Evolutionary conservation across 345 rosid species (phyloP).

Genomic region (Euphorbia tirucalli): DNA sequence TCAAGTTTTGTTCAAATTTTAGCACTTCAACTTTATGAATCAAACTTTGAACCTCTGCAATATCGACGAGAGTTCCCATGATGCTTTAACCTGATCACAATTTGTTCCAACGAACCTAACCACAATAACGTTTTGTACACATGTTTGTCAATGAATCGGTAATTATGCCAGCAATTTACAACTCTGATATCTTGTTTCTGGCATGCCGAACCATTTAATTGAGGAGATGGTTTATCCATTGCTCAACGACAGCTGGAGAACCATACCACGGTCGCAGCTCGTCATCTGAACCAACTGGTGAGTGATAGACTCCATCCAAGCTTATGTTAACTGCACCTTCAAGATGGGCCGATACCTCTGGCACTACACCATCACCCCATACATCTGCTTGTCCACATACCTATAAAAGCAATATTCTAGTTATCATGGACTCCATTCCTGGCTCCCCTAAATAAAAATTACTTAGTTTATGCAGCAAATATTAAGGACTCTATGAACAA

Average conservation of each 20-base stretch:
- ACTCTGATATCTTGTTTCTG: not conserved
- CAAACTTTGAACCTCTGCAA: no score
- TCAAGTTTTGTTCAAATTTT: no score
- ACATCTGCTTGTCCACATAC: slow-evolving; percentile 88
- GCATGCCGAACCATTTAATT: slow-evolving; percentile 22
- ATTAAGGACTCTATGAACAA: not conserved
- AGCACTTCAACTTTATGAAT: no score
- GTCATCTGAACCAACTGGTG: slow-evolving; percentile 88
- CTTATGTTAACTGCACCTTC: slow-evolving; percentile 78
- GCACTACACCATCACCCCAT: slow-evolving; percentile 98
- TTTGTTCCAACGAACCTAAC: no score
- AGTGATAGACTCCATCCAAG: slow-evolving; percentile 81
- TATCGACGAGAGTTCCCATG: not conserved
- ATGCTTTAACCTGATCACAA: not conserved
- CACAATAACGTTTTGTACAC: no score
- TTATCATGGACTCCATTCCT: not conserved
- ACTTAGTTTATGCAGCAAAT: not conserved
- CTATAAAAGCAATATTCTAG: slow-evolving; percentile 20
- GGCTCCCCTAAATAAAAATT: not conserved
- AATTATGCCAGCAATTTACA: not conserved
- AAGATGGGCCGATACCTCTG: slow-evolving; percentile 77
- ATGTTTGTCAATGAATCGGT: not conserved
- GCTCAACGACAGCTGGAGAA: slow-evolving; percentile 58
- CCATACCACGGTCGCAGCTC: slow-evolving; percentile 82
- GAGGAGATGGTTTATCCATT: slow-evolving; percentile 80